These are phyloP conservation scores for Emericellopsis terricola DNA, from an alignment of 495 filamentous ascomycete species.

Conservation along the genomic window DNA sequence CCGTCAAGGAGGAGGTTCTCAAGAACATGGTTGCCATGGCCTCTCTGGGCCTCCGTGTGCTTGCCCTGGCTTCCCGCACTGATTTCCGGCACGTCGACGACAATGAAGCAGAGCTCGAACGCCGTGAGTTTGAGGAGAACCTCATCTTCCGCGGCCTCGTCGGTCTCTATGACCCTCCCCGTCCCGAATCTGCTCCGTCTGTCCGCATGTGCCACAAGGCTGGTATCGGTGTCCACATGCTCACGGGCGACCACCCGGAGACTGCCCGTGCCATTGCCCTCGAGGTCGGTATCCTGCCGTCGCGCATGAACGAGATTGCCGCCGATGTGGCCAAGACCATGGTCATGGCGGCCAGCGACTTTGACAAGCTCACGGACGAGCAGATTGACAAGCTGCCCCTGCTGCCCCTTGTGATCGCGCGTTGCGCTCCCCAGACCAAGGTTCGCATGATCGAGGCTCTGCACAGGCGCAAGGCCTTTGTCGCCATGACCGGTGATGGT, in stretches of 20 bases:
- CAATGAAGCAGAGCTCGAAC: neutral
- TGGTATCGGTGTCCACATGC: constrained; percentile 46
- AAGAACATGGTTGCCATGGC: constrained; percentile 47
- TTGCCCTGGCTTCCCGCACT: constrained; percentile 47
- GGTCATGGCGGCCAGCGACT: constrained; percentile 25
- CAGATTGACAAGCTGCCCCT: constrained; percentile 24
- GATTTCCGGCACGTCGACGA: neutral
- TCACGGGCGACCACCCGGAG: constrained; percentile 43
- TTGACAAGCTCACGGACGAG: constrained; percentile 23
- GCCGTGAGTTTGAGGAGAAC: constrained; percentile 7
- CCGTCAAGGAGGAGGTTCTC: constrained; percentile 30
- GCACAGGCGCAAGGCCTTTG: constrained; percentile 20
- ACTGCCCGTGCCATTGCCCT: constrained; percentile 45
- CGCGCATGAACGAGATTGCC: constrained; percentile 21
- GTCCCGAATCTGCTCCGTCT: constrained; percentile 34
- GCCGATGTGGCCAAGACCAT: constrained; percentile 14
- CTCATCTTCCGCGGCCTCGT: constrained; percentile 42
- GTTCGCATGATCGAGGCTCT: constrained; percentile 25
- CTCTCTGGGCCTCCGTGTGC: constrained; percentile 56
- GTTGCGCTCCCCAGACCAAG: constrained; percentile 28
- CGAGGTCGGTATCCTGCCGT: constrained; percentile 17
- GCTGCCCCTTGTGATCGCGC: constrained; percentile 27
- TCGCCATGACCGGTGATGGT: constrained; percentile 46
- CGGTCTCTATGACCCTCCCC: constrained; percentile 49
- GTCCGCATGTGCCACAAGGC: constrained; percentile 18